Base-by-base conservation (phyloP, 805 yeast genomes). In the Lipomyces mesembrius region DNA sequence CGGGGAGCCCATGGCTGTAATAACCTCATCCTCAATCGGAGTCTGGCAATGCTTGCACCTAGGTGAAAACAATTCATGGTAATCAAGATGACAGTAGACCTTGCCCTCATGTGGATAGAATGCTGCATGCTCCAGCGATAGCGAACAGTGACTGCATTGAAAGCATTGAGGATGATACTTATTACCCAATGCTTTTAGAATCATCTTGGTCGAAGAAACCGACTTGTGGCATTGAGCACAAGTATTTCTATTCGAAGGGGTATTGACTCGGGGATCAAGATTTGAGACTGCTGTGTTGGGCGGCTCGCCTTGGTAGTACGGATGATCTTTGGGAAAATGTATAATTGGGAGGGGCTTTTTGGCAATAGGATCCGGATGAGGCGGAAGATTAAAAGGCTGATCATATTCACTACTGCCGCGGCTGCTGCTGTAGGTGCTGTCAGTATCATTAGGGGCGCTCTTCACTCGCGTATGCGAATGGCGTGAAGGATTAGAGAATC, bases 51-150 rank as follows among this genome's bases (percentile, higher is more conserved):
- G 64, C 17, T 65, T 71, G 65, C 79, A 77, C 49, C 70, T 66
- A 1, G 77, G 75, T 2, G 77, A 74, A 60, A 74, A 76, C 53
- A 68, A 60, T 58, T 76, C 74, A 49, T 77, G 79, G 59, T 74
- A 77, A 57, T 77, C 79, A 12, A 75, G 60, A 73, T 77, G 69
- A 74, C 80, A 65, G 67, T 79, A 70, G 70, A 79, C 62, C 54
- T 46, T 57, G 17, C 65, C 73, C 5, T 70, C 69, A 34, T 59
- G 67, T 2, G 69, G 66, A 35, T 62, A 70, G 52, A 70, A 70
- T 14, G 64, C 73, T 11, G 69, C 65, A 55, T 65, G 68, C 65
- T 70, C 73, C 8, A 70, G 60, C 9, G 62, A 57, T 12, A 58
- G 46, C 2, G 60, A 59, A 56, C 73, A 71, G 22, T 68, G 64